Evolutionary conservation across 306 rosid genomes (phyloP).

Genomic region (Spatholobus suberectus): DNA sequence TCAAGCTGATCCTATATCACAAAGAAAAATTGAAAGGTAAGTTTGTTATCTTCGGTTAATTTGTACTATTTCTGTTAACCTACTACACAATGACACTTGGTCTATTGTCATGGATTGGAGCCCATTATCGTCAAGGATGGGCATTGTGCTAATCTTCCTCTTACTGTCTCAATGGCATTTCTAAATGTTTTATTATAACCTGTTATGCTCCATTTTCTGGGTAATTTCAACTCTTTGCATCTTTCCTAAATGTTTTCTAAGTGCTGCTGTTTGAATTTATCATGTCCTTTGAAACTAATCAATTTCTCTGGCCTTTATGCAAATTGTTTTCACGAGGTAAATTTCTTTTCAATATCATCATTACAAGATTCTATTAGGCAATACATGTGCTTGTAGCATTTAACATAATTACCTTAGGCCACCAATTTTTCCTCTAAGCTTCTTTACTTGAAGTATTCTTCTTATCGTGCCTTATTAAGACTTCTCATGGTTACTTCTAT

Average conservation of each 20-base stretch:
- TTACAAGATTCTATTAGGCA: background rate
- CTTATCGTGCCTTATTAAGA: conserved; percentile 11
- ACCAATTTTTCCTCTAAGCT: background rate
- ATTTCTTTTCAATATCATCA: conserved; percentile 21
- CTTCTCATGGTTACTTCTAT: background rate
- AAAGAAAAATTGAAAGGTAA: conserved; percentile 44
- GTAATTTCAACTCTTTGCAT: conserved; percentile 2
- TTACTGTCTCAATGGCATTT: conserved; percentile 27
- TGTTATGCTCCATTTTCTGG: conserved; percentile 30
- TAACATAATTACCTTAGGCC: conserved; percentile 10
- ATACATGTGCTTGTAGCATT: conserved; percentile 2
- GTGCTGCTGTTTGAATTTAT: background rate
- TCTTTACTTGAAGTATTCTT: background rate
- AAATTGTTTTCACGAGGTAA: background rate
- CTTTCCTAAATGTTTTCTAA: background rate
- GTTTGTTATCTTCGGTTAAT: conserved; percentile 25
- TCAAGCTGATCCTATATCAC: conserved; percentile 46
- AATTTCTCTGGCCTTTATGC: background rate
- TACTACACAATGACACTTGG: background rate
- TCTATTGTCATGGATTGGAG: background rate
- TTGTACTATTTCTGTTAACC: conserved; percentile 17
- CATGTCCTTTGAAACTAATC: conserved; percentile 11
- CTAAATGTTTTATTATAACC: conserved; percentile 24
- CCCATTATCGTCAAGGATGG: conserved; percentile 19
- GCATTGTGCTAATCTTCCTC: conserved; percentile 27